Evolutionary conservation across 768 basidiomycete species (phyloP), one percentile per base, ranked within the genome.

Genomic region (Hydnomerulius pinastri): DNA sequence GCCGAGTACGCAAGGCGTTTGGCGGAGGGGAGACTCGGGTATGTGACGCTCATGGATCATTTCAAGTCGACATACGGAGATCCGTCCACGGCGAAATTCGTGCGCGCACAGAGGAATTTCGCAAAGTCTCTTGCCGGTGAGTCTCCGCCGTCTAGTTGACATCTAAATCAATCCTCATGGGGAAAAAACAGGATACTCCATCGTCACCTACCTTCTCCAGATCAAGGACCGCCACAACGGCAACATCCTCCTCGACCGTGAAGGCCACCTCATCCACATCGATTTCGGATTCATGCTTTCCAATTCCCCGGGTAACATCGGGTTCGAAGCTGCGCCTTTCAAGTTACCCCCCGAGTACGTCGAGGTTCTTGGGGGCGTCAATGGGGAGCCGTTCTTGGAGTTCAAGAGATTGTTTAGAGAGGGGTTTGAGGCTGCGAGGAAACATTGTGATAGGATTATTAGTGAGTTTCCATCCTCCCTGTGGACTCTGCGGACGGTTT

Each of bases 281-380:
- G 97, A 98, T 69, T 99, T 98, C 66, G 97, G 97, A 2, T 98
- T 98, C 74, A 96, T 98, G 79, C 78, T 98, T 28, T 89, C 89
- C 36, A 98, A 98, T 68, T 93, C 95, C 1, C 97, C 97, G 0
- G 96, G 96, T 17, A 96, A 96, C 65, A 89, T 99, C 55, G 91
- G 96, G 23, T 98, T 99, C 67, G 97, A 99, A 72, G 96, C 95
- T n/a, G 95, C 97, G 2, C 97, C 97, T 1, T 99, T 99, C 80
- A 99, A 99, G 68, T 72, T 98, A 11, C 86, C 94, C 7, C 76
- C 87, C 46, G 97, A 99, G 69, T 99, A 99, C 69, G 79, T 99
- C 46, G 96, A 98, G 59, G 90, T 99, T 24, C 77, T 99, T 25
- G 97, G 97, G 8, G 96, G 96, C 3, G 72, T 90, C 35, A 78